Evolutionary conservation across 352 stramenopile species (phyloP).

Genomic region (Peronosclerospora sorghi): DNA sequence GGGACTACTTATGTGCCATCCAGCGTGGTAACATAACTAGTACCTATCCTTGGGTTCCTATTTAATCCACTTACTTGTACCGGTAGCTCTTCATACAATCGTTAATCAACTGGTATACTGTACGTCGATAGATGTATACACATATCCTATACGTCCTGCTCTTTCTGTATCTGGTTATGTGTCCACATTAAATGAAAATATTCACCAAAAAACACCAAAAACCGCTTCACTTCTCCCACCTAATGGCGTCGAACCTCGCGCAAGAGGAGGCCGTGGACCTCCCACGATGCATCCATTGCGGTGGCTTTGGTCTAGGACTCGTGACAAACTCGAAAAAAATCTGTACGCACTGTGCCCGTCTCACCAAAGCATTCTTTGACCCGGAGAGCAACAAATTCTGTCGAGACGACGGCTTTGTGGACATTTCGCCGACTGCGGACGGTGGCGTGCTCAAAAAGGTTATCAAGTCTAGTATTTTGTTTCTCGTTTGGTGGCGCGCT

Average conservation of each 20-base stretch:
- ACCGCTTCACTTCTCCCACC: too few species aligned
- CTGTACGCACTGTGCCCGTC: slow-evolving; percentile 56
- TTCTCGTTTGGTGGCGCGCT: background rate
- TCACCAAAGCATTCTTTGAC: slow-evolving; percentile 70
- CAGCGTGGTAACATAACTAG: too few species aligned
- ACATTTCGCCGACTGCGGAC: slow-evolving; percentile 67
- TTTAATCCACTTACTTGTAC: too few species aligned
- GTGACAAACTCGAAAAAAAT: slow-evolving; percentile 63
- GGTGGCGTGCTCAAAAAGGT: slow-evolving; percentile 78
- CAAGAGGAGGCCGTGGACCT: slow-evolving; percentile 14
- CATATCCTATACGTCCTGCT: too few species aligned
- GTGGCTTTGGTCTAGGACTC: slow-evolving; percentile 53
- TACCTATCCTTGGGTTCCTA: too few species aligned
- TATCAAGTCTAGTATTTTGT: background rate
- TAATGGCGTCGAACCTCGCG: background rate
- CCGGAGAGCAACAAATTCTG: slow-evolving; percentile 55
- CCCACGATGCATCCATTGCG: slow-evolving; percentile 55
- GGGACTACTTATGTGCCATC: too few species aligned
- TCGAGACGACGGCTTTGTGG: slow-evolving; percentile 61
- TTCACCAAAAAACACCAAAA: too few species aligned
- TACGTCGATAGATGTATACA: too few species aligned
- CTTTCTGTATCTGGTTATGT: too few species aligned
- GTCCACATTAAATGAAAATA: too few species aligned
- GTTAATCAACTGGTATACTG: too few species aligned
- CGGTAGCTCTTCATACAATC: too few species aligned